phyloP scores from a whole-genome alignment of 345 rosid genomes.

The Euphorbia peplus region DNA sequence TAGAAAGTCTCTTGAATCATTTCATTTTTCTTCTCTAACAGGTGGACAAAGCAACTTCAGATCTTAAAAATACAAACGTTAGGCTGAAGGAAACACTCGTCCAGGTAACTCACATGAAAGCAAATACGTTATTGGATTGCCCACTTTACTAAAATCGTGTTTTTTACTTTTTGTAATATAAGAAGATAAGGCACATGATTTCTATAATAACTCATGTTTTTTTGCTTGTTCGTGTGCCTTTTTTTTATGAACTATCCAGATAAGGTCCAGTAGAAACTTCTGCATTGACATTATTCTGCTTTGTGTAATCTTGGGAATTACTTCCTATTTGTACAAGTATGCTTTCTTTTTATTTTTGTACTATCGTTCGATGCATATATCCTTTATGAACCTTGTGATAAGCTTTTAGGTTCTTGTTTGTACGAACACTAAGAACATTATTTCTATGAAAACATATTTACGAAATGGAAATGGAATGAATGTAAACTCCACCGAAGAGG shows the following conservation, averaged over 20 bases:
- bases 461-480: too few species aligned
- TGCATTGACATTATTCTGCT: slow-evolving; percentile 73
- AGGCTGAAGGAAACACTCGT: slow-evolving; percentile 69
- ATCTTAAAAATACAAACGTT: slow-evolving; percentile 63
- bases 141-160: not conserved
- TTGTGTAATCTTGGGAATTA: slow-evolving; percentile 66
- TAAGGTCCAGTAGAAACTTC: slow-evolving; percentile 73
- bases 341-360: slow-evolving; percentile 12
- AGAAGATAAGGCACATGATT: not conserved
- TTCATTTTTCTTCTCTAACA: slow-evolving; percentile 24
- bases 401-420: too few species aligned
- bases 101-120: slow-evolving; percentile 39
- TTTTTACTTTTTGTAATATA: not conserved
- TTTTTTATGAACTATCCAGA: slow-evolving; percentile 30
- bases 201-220: not conserved
- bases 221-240: slow-evolving; percentile 12
- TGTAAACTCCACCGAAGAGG: too few species aligned
- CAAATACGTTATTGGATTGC: slow-evolving; percentile 6
- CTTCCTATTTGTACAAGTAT: slow-evolving; percentile 79
- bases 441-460: too few species aligned
- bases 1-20: not conserved
- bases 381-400: too few species aligned
- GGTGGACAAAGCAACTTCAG: slow-evolving; percentile 73
- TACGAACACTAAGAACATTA: too few species aligned
- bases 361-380: not conserved